Conservation (phyloP, 2,329 filamentous ascomycete species). For the Elsinoe fawcettii region DNA sequence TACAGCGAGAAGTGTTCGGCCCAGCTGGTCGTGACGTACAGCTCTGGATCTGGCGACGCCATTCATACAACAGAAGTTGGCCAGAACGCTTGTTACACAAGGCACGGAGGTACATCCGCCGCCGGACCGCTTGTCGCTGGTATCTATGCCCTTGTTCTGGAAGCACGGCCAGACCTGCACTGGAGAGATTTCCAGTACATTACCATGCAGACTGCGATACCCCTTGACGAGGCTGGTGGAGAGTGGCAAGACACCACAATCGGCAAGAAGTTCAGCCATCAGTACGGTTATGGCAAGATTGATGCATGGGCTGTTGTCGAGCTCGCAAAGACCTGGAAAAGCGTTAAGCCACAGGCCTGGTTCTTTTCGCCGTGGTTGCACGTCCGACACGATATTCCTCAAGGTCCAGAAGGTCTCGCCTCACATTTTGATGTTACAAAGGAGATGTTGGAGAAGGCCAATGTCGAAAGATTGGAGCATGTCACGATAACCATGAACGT, state of each 20-base stretch:
- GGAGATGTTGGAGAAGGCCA: constrained; percentile 72
- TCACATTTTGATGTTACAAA: constrained; percentile 75
- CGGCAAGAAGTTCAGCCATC: constrained; percentile 85
- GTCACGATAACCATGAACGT: constrained; percentile 98
- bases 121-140: constrained; percentile 89
- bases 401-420: constrained; percentile 71
- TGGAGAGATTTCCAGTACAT: constrained; percentile 97
- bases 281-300: constrained; percentile 91
- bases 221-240: constrained; percentile 62
- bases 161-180: constrained; percentile 74
- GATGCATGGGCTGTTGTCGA: constrained; percentile 82
- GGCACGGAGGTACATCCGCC: constrained; percentile 92
- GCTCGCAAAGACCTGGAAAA: constrained; percentile 72
- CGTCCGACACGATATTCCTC: constrained; percentile 75
- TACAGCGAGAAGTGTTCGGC: constrained; percentile 97
- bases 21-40: constrained; percentile 92
- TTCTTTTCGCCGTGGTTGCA: constrained; percentile 89
- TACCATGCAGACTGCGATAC: constrained; percentile 73
- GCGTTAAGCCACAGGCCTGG: constrained; percentile 94
- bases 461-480: constrained; percentile 82
- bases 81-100: constrained; percentile 62
- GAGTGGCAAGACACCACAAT: constrained; percentile 77
- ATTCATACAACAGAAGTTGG: constrained; percentile 98
- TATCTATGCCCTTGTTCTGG: constrained; percentile 79
- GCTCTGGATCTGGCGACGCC: constrained; percentile 76